These are phyloP conservation scores for Backusella morwellensis DNA, from an alignment of 192 early-diverging fungal genomes.

Conservation along the genomic window DNA sequence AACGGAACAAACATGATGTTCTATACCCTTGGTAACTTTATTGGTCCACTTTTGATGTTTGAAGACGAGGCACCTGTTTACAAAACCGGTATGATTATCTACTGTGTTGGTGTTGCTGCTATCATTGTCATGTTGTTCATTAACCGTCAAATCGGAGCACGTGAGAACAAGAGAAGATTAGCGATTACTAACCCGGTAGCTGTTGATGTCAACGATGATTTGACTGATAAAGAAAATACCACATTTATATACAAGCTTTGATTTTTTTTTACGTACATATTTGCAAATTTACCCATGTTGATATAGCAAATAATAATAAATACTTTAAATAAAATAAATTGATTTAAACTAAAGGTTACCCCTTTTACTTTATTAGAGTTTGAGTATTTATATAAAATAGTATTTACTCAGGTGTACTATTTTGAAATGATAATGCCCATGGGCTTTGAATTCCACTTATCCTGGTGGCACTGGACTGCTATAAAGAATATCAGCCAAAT, in stretches of 20 bases:
- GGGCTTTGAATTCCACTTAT: too few relatives aligned
- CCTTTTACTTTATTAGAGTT: too few relatives aligned
- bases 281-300: not conserved
- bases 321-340: too few relatives aligned
- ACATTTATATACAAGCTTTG: slow-evolving; percentile 20
- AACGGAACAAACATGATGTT: slow-evolving; percentile 5
- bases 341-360: too few relatives aligned
- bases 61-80: slow-evolving; percentile 10
- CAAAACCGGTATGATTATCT: slow-evolving; percentile 15
- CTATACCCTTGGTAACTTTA: slow-evolving; percentile 21
- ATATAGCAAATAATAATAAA: too few relatives aligned
- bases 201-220: not conserved
- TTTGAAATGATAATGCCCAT: too few relatives aligned
- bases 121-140: slow-evolving; percentile 6
- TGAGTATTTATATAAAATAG: too few relatives aligned
- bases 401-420: too few relatives aligned
- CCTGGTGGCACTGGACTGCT: too few relatives aligned
- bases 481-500: too few relatives aligned
- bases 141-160: slow-evolving; percentile 4
- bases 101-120: not conserved
- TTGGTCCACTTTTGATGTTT: slow-evolving; percentile 22
- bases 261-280: not conserved
- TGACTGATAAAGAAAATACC: slow-evolving; percentile 18
- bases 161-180: not conserved
- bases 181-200: not conserved